Base-by-base conservation (phyloP, 805 yeast genomes). In the Candida pini region DNA sequence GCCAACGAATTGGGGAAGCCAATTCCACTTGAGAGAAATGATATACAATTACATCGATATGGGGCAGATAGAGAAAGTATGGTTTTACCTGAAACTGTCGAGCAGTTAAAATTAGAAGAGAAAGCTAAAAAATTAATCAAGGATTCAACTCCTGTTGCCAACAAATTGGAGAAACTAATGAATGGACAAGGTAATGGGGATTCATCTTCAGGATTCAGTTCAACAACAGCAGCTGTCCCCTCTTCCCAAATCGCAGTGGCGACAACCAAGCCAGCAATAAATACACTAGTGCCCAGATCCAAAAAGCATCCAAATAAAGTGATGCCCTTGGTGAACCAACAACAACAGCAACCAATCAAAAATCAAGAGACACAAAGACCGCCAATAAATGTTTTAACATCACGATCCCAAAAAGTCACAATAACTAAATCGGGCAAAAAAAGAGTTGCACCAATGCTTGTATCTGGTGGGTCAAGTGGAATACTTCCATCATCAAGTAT, bases 41-140 rank as follows among this genome's bases (percentile, higher is more conserved):
- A 76, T 38, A 68, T 73, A 27, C 82, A 85, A 39, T 67, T 90
- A 37, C 78, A 82, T 45, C 70, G 87, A 45, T 90, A 83, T 53
- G 97, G 98, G 42, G 88, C 84, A 3, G 95, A 85, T 42, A 72
- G 88, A 37, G 96, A 89, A 44, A 73, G 84, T 7, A 67, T 82
- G 63, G 80, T 81, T 15, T 83, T 87, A 48, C 95, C 96, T 0
- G 97, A 90, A 51, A 81, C 92, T 56, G 72, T 81, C 1, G 81
- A 76, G 34, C 97, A 89, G 57, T 64, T 90, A 36, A 54, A 63
- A 4, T 61, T 90, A 16, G 96, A 88, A 46, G 86, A 80, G 25
- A 66, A 67, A 41, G 77, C 85, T 2, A 63, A 59, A 7, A 29
- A 21, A n/a, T n/a, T n/a, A n/a, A n/a, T n/a, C n/a, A n/a, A n/a